Evolutionary conservation across 1,139 yeast species (phyloP), one percentile per base, ranked within the genome.

Genomic region (Kodamaea sp.): DNA sequence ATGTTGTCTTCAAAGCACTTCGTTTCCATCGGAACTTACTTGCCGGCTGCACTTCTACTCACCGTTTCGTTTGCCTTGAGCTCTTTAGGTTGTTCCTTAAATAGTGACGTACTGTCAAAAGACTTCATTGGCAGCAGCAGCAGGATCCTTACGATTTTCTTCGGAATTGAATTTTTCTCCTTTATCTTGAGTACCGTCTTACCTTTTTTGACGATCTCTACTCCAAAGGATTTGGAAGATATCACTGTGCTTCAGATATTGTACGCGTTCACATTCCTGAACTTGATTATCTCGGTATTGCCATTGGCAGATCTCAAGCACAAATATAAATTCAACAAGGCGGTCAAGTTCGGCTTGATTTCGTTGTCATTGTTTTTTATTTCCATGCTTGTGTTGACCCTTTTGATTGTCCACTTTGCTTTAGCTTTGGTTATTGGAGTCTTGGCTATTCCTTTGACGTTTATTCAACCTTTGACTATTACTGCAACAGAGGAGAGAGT

Each of bases 21-120:
- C 63, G 95, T 92, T 11, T 87, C 96, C 4, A 90, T 94, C 47
- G 97, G 96, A 2, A 88, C 95, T 13, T 94, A 90, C 53, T 67
- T 94, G 34, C 98, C 97, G 1, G 72, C 94, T 2, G 96, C 95
- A 0, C 81, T 84, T 32, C 63, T 86, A 16, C 62, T 85, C 7
- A 85, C 95, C 1, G 73, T 77, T 7, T 64, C 89, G 4, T 90
- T 77, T 66, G 80, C 89, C 0, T 47, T 89, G 24, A 79, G 88
- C 50, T 76, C 96, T 0, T 61, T 86, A 28, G 77, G 84, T 47
- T 63, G 78, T 11, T 53, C 80, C 25, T 52, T 85, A 32, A 75
- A 74, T 39, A 69, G 75, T 32, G 60, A 62, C 2, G 52, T 66
- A 19, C 43, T 53, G 8, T 33, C 57, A 3, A 26, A 40, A 2